Percentiles rank a stretch among this genome's conserved stretches.
These are phyloP conservation scores for Solanum hybrid DNA, from an alignment of 305 asterid genomes.

Conservation along the genomic window DNA sequence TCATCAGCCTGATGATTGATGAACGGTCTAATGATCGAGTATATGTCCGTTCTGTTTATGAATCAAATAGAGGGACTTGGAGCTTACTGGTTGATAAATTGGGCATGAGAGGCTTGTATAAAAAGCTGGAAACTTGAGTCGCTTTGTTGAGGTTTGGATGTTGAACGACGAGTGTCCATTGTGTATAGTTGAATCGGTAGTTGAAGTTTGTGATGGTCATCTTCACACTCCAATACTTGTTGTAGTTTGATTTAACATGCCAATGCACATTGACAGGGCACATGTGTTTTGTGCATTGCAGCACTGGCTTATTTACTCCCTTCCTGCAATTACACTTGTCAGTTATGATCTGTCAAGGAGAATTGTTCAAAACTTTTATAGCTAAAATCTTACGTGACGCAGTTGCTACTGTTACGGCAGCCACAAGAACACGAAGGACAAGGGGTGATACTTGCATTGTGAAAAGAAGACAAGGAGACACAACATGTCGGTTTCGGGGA, in stretches of 20 bases:
- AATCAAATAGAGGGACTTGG: neutral
- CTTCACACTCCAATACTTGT: constrained; percentile 21
- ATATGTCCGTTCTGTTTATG: neutral
- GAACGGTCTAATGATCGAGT: neutral
- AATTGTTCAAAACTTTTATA: neutral
- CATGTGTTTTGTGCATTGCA: constrained; percentile 28
- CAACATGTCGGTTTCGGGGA: constrained; percentile 11
- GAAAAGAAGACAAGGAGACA: constrained; percentile 16
- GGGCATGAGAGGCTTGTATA: constrained; percentile 19
- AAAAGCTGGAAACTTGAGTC: constrained; percentile 24
- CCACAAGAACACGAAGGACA: constrained; percentile 20
- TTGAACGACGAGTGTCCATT: constrained; percentile 31
- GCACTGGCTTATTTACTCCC: neutral
- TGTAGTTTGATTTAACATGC: constrained; percentile 26
- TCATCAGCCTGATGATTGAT: neutral
- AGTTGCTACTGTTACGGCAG: constrained; percentile 25
- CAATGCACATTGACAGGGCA: constrained; percentile 31
- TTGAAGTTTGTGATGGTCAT: constrained; percentile 27
- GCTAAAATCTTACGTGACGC: constrained; percentile 35
- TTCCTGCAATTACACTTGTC: neutral
- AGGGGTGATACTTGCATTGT: constrained; percentile 11
- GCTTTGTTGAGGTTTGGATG: constrained; percentile 28
- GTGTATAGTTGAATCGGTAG: constrained; percentile 21
- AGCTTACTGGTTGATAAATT: constrained; percentile 19
- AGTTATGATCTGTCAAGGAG: neutral